These are phyloP conservation scores for Colletotrichum truncatum DNA, from an alignment of 2,329 filamentous ascomycete genomes.

Conservation along the genomic window DNA sequence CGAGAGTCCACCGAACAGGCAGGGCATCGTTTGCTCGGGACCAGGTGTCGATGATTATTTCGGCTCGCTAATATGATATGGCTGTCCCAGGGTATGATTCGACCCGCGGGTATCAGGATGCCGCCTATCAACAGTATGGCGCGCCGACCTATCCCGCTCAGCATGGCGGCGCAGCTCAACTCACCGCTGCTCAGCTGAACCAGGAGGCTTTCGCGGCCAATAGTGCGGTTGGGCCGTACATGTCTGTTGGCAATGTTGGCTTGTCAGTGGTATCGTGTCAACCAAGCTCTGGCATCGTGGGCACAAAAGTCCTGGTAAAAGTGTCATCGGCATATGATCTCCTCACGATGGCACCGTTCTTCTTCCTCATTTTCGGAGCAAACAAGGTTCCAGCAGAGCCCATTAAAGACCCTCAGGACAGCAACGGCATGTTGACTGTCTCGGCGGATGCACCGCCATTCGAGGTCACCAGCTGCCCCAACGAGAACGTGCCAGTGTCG, in stretches of 20 bases:
- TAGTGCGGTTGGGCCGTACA: slow-evolving; percentile 72
- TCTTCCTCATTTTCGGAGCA: slow-evolving; percentile 81
- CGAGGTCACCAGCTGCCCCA: slow-evolving; percentile 58
- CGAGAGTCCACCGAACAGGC: not conserved
- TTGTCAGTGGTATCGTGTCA: slow-evolving; percentile 74
- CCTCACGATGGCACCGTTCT: slow-evolving; percentile 63
- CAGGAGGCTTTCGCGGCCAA: slow-evolving; percentile 68
- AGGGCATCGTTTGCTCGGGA: not conserved
- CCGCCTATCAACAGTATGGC: slow-evolving; percentile 62
- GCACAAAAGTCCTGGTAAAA: slow-evolving; percentile 77
- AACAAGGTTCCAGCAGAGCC: slow-evolving; percentile 73
- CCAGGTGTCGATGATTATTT: not conserved
- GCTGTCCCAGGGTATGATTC: slow-evolving; percentile 63
- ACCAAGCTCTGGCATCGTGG: slow-evolving; percentile 73
- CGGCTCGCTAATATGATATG: not conserved
- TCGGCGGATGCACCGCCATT: slow-evolving; percentile 75
- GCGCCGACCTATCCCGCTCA: slow-evolving; percentile 56
- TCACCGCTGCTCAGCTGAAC: slow-evolving; percentile 59
- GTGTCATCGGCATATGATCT: slow-evolving; percentile 81
- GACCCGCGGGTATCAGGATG: slow-evolving; percentile 67
- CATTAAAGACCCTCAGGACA: slow-evolving; percentile 66
- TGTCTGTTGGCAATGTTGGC: slow-evolving; percentile 54
- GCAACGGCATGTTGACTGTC: slow-evolving; percentile 73
- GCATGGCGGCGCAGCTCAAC: slow-evolving; percentile 52
- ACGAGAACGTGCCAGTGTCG: slow-evolving; percentile 63